A percentile compares a stretch with the other conserved stretches of the same genome.
Conservation (phyloP, 305 asterid species). For the Rubia tinctorum region DNA sequence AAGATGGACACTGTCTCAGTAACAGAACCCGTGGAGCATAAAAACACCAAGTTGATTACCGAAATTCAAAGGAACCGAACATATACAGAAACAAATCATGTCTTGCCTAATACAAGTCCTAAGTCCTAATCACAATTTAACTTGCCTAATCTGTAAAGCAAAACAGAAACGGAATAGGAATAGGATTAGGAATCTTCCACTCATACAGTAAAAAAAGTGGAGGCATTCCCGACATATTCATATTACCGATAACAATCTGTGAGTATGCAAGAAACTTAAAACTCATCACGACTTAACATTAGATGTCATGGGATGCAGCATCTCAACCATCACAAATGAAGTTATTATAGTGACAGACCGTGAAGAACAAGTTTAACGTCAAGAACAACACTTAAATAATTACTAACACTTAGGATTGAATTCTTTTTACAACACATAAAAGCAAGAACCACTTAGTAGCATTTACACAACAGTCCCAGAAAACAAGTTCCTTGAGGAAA, state of each 20-base stretch:
- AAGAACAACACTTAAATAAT: not conserved
- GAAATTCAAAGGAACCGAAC: not conserved
- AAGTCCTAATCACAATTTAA: not conserved
- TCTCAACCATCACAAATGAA: not conserved
- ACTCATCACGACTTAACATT: not conserved
- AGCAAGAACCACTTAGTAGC: not conserved
- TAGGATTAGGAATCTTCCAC: not conserved
- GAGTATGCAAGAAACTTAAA: not conserved
- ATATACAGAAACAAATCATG: not conserved
- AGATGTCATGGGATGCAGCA: not conserved
- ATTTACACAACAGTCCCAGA: not conserved
- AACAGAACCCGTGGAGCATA: slow-evolving; percentile 66
- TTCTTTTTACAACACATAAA: not conserved
- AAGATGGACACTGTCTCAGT: slow-evolving; percentile 62
- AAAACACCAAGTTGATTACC: slow-evolving; percentile 33
- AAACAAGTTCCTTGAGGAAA: not conserved
- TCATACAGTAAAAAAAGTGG: not conserved
- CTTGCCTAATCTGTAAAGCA: not conserved
- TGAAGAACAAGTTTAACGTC: not conserved
- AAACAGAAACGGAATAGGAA: not conserved
- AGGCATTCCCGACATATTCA: not conserved
- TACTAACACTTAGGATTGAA: not conserved
- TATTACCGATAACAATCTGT: not conserved
- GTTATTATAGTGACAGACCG: not conserved
- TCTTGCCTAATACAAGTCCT: too few species aligned